These are phyloP conservation scores for Pezicula radicicola DNA, from an alignment of 2,329 filamentous ascomycete genomes.

Conservation along the genomic window DNA sequence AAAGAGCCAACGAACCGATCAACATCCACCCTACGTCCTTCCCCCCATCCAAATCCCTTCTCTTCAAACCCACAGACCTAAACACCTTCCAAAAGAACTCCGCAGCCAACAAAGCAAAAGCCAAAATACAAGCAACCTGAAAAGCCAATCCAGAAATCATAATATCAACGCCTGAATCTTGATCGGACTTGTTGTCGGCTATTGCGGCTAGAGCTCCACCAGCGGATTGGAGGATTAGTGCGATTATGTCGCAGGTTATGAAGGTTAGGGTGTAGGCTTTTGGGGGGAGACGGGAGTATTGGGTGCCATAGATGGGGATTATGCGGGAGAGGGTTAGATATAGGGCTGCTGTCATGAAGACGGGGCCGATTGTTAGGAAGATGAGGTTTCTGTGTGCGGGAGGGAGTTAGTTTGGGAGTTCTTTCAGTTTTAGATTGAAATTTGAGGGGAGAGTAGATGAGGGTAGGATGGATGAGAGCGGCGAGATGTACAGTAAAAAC, in stretches of 20 bases:
- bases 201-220: slow-evolving; percentile 53
- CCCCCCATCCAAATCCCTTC: too few species aligned
- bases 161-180: slow-evolving; percentile 21
- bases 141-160: slow-evolving; percentile 36
- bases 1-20: too few species aligned
- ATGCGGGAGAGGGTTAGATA: slow-evolving; percentile 56
- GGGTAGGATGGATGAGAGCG: too few species aligned
- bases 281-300: slow-evolving; percentile 42
- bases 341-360: slow-evolving; percentile 58
- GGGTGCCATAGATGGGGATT: slow-evolving; percentile 47
- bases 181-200: slow-evolving; percentile 28
- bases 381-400: slow-evolving; percentile 47
- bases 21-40: too few species aligned
- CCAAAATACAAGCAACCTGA: slow-evolving; percentile 30
- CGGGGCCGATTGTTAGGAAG: slow-evolving; percentile 35
- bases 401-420: too few species aligned
- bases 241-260: slow-evolving; percentile 49
- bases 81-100: slow-evolving; percentile 14
- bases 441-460: too few species aligned
- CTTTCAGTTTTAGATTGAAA: too few species aligned
- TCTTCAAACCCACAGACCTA: background rate
- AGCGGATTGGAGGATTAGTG: slow-evolving; percentile 55
- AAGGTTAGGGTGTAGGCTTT: slow-evolving; percentile 44
- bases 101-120: slow-evolving; percentile 20
- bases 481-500: slow-evolving; percentile 21